Evolutionary conservation across 2,329 filamentous ascomycete species (phyloP).

Genomic region (Ustulina deusta): DNA sequence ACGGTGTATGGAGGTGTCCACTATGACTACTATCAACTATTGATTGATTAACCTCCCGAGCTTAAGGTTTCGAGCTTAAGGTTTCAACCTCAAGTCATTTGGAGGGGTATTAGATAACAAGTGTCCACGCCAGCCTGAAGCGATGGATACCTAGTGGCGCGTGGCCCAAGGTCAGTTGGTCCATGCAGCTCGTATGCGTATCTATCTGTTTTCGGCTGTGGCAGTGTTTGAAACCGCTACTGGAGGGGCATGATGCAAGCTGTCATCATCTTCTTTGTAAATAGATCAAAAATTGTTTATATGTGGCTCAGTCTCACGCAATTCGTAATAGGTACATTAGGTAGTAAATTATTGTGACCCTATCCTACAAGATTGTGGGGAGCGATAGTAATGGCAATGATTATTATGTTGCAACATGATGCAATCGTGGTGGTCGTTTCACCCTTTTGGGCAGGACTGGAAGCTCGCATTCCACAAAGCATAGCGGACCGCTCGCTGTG

Average conservation of each 20-base stretch:
- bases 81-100: slow-evolving; percentile 9
- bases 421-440: slow-evolving; percentile 47
- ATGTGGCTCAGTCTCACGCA: slow-evolving; percentile 26
- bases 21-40: slow-evolving; percentile 11
- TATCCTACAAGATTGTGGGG: slow-evolving; percentile 8
- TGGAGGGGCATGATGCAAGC: slow-evolving; percentile 38
- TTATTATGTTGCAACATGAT: slow-evolving; percentile 45
- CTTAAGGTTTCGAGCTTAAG: too few species aligned
- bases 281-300: slow-evolving; percentile 23
- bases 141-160: slow-evolving; percentile 6
- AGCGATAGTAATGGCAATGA: slow-evolving; percentile 33
- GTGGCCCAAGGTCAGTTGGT: slow-evolving; percentile 16
- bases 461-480: slow-evolving; percentile 46
- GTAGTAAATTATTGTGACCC: slow-evolving; percentile 17
- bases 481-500: slow-evolving; percentile 35
- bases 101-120: slow-evolving; percentile 22
- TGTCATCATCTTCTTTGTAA: slow-evolving; percentile 44
- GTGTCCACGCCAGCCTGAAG: not conserved
- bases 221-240: slow-evolving; percentile 2
- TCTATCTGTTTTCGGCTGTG: slow-evolving; percentile 12
- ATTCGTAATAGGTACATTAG: slow-evolving; percentile 3
- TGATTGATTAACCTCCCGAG: slow-evolving; percentile 7
- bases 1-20: slow-evolving; percentile 24
- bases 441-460: slow-evolving; percentile 47
- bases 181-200: not conserved